Conservation (phyloP, 805 yeast genomes). For the Cyberlindnera bimundalis region DNA sequence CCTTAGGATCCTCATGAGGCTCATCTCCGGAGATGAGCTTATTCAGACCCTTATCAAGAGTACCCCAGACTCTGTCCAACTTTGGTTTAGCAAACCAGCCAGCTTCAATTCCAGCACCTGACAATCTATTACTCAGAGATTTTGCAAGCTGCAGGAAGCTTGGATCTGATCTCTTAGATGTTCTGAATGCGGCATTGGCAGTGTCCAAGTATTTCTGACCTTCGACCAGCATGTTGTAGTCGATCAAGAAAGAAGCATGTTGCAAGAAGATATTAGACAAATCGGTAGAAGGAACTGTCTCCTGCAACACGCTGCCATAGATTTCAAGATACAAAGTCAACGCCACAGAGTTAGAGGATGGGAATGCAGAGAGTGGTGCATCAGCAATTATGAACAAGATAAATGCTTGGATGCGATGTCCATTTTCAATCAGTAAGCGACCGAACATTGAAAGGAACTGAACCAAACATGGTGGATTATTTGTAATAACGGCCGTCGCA, state of each 20-base stretch:
- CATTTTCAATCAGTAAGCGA: conserved; percentile 38
- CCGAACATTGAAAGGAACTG: conserved; percentile 52
- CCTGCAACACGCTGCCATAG: conserved; percentile 19
- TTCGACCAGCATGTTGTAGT: conserved; percentile 52
- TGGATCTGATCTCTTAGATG: conserved; percentile 36
- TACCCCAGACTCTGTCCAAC: conserved; percentile 85
- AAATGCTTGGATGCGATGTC: conserved; percentile 36
- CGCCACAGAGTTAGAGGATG: conserved; percentile 13
- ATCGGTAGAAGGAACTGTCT: conserved; percentile 34
- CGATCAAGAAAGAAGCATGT: conserved; percentile 70
- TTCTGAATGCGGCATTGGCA: conserved; percentile 38
- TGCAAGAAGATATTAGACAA: conserved; percentile 56
- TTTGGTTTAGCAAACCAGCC: conserved; percentile 79
- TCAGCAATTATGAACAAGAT: conserved; percentile 46
- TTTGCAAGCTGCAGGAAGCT: conserved; percentile 33
- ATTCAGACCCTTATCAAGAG: conserved; percentile 72
- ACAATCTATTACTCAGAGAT: conserved; percentile 42
- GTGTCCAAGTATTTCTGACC: conserved; percentile 64
- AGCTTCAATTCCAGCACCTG: conserved; percentile 45
- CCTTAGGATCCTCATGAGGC: conserved; percentile 33
- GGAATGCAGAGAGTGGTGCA: conserved; percentile 36
- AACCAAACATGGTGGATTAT: conserved; percentile 31
- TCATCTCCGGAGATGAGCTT: conserved; percentile 89
- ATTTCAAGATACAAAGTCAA: conserved; percentile 33
- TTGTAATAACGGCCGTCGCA: conserved; percentile 36